Evolutionary conservation across 1,139 yeast species (phyloP).

Genomic region (Sugiyamaella sp.): DNA sequence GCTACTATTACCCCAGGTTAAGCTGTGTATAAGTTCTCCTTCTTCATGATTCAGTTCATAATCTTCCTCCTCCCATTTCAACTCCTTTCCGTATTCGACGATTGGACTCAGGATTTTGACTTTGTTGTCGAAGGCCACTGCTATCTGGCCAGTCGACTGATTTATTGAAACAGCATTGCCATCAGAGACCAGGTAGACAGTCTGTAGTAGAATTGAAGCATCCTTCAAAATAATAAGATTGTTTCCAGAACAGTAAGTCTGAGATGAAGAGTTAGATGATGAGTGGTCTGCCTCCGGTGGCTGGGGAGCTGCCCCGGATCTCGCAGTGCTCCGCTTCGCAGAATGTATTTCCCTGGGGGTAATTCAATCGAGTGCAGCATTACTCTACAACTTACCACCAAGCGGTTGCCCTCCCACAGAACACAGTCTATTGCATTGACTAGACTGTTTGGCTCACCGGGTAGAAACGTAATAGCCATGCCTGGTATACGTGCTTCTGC

Average conservation of each 20-base stretch:
- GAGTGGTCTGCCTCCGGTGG: conserved; percentile 1
- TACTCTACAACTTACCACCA: conserved; percentile 47
- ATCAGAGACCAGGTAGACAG: conserved; percentile 70
- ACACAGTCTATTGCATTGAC: conserved; percentile 61
- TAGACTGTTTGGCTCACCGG: conserved; percentile 77
- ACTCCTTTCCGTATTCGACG: conserved; percentile 34
- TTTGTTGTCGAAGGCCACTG: conserved; percentile 48
- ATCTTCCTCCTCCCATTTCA: conserved; percentile 51
- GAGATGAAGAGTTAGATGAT: conserved; percentile 6
- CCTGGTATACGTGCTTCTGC: background rate
- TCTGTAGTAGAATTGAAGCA: conserved; percentile 62
- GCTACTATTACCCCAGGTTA: conserved; percentile 62
- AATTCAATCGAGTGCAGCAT: no score
- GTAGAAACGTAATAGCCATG: conserved; percentile 57
- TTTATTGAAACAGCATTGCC: conserved; percentile 69
- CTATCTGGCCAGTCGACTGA: conserved; percentile 50
- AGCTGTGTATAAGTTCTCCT: conserved; percentile 48
- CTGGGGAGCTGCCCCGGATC: conserved; percentile 1
- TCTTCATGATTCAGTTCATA: conserved; percentile 42
- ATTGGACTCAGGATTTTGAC: conserved; percentile 36
- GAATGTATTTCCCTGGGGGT: no score
- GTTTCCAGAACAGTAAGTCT: conserved; percentile 85
- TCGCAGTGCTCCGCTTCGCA: no score
- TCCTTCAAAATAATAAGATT: conserved; percentile 69
- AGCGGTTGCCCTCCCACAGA: conserved; percentile 66